A percentile compares a stretch with the other conserved stretches of the same genome.
Conservation (phyloP, 176 grass and related monocot species). For the Thalia dealbata region DNA sequence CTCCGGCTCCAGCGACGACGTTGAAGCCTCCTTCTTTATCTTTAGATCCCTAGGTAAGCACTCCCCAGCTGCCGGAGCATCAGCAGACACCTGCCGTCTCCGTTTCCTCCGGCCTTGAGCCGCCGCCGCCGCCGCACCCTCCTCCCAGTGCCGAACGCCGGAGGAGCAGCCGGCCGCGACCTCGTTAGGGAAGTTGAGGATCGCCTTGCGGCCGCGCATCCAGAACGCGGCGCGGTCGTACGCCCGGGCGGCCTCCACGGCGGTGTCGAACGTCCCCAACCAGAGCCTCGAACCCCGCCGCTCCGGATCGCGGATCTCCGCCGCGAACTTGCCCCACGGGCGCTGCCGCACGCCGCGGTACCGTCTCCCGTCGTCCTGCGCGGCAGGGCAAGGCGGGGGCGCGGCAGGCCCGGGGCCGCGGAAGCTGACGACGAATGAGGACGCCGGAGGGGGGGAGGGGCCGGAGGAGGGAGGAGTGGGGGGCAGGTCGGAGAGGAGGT, state of each 20-base stretch:
- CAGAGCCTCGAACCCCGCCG: not conserved
- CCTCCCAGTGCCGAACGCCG: not conserved
- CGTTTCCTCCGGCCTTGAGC: not conserved
- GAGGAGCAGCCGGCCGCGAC: not conserved
- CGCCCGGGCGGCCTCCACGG: conserved; percentile 4
- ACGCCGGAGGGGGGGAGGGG: not conserved
- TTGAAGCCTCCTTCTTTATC: not conserved
- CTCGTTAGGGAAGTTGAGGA: conserved; percentile 15
- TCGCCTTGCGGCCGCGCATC: conserved; percentile 8
- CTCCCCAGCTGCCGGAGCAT: not conserved
- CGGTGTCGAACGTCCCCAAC: conserved; percentile 8
- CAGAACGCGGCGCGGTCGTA: conserved; percentile 7
- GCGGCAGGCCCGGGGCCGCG: not conserved
- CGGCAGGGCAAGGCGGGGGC: not conserved
- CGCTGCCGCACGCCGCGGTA: conserved; percentile 77
- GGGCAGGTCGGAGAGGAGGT: conserved; percentile 4
- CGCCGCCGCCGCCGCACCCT: not conserved
- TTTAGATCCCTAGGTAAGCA: too few relatives aligned
- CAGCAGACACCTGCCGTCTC: not conserved
- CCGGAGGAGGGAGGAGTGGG: not conserved
- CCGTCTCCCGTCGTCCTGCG: not conserved
- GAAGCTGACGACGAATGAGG: too few relatives aligned
- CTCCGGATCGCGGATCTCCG: conserved; percentile 67
- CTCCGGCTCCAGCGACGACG: not conserved
- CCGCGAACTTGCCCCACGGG: conserved; percentile 90